Base-by-base conservation (phyloP, 2,329 filamentous ascomycete genomes). In the Sclerotiophoma versabilis region DNA sequence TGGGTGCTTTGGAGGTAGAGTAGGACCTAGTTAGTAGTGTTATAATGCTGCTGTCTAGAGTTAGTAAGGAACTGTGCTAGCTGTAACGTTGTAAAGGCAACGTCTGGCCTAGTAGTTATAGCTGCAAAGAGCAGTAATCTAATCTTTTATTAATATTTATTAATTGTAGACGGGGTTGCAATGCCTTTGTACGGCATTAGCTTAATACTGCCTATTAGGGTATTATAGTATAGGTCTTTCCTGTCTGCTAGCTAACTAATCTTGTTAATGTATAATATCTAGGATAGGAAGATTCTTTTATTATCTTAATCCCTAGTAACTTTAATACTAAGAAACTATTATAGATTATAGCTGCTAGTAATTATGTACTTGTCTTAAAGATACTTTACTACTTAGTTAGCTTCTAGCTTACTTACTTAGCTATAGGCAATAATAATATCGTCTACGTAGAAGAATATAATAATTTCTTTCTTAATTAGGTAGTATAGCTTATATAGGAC, bases 391-490 rank as follows among this genome's bases (percentile, higher is more conserved):
- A 25, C 34, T n/a, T 55, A 9, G 4, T 41, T 3, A 14, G 32
- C 36, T 41, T 36, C 30, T 2, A 12, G 5, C 25, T 48, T 9
- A 20, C 37, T 25, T 0, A 2, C 14, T 14, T 25, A 29, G 23
- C 39, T 2, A 15, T 58, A 50, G 2, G n/a, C 47, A 6, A 58
- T 2, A 5, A 57, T 59, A 25, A 59, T 53, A 17, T 62, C 23
- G 15, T 55, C 25, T 0, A 55, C 33, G 23, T 55, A 55, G 25
- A 55, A 49, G 30, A 55, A 55, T 1, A 49, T 26, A 20, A 50
- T 17, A 9, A 59, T 15, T 30, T 43, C 14, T 10, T 59, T 29
- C 6, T 55, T 54, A 8, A 55, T 44, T 20, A 59, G 29, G 22
- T 25, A 57, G 47, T 37, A 57, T 39, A 17, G 56, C 19, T 59